These are phyloP conservation scores for Kazachstania sp. DNA, from an alignment of 1,139 yeast species.

Conservation along the genomic window DNA sequence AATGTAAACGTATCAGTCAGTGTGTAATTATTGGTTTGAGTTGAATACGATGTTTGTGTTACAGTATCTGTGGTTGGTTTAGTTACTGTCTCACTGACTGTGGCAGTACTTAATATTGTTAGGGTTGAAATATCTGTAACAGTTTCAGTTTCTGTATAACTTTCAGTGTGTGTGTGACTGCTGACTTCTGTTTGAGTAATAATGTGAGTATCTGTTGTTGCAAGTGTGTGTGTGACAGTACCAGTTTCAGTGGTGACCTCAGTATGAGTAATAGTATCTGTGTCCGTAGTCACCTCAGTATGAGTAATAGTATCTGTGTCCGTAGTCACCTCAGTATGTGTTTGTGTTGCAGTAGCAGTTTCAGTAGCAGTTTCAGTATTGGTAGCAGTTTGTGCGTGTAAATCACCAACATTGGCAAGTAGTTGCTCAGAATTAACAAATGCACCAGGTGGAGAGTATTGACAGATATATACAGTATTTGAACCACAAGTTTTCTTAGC, in stretches of 20 bases:
- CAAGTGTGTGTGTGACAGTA: background rate
- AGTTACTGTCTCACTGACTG: background rate
- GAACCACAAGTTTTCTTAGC: background rate
- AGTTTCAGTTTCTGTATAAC: background rate
- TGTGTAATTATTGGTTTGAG: background rate
- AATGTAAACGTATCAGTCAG: background rate
- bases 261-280: background rate
- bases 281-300: background rate
- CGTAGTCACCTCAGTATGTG: background rate
- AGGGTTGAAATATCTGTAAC: background rate
- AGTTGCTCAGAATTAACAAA: background rate
- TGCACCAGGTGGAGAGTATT: background rate
- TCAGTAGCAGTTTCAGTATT: slow-evolving; percentile 1
- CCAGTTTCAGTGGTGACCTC: slow-evolving; percentile 1
- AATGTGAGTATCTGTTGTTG: background rate
- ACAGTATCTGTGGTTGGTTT: background rate
- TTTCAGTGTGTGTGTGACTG: background rate
- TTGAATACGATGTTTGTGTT: background rate
- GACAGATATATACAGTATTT: background rate
- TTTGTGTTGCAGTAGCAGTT: background rate
- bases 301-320: slow-evolving; percentile 1
- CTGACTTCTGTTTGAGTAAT: background rate
- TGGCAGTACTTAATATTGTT: background rate
- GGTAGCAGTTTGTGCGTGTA: slow-evolving; percentile 2
- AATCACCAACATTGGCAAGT: background rate